These are phyloP conservation scores for Capronia americana DNA, from an alignment of 2,329 filamentous ascomycete genomes.

Conservation along the genomic window DNA sequence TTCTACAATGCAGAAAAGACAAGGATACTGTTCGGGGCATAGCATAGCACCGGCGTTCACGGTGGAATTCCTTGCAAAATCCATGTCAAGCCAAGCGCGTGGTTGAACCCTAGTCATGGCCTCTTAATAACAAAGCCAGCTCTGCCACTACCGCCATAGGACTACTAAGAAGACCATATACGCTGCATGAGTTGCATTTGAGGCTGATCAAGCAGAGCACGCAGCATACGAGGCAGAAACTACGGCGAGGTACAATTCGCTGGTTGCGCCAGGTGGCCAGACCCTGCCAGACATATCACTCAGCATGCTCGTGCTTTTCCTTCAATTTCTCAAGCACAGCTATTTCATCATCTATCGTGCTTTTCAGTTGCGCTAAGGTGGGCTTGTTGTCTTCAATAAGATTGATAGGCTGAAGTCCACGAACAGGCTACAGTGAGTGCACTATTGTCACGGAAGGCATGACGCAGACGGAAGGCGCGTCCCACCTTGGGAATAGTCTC, in stretches of 20 bases:
- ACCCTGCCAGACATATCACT: background rate
- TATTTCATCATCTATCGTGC: too few relatives aligned
- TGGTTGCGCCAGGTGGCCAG: too few relatives aligned
- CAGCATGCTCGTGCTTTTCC: too few relatives aligned
- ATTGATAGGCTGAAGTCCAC: too few relatives aligned
- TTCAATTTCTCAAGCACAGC: too few relatives aligned
- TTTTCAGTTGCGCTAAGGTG: too few relatives aligned
- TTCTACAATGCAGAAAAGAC: slow-evolving; percentile 19
- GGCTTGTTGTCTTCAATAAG: too few relatives aligned
- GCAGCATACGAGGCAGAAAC: background rate
- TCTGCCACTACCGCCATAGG: background rate
- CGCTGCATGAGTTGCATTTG: too few relatives aligned
- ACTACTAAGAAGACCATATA: background rate
- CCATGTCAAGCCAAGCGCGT: background rate
- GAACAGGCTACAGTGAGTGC: too few relatives aligned
- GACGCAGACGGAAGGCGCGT: too few relatives aligned
- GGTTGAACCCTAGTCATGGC: background rate
- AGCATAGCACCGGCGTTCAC: slow-evolving; percentile 37
- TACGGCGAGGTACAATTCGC: background rate
- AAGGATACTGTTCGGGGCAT: slow-evolving; percentile 14
- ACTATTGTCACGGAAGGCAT: too few relatives aligned
- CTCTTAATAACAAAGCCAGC: background rate
- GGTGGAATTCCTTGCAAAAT: slow-evolving; percentile 8
- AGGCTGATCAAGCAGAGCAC: background rate
- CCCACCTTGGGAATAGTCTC: too few relatives aligned